Percentiles rank a stretch among this genome's conserved stretches.
These are phyloP conservation scores for Fusarium lyarnte DNA, from an alignment of 2,329 filamentous ascomycete genomes.

Conservation along the genomic window DNA sequence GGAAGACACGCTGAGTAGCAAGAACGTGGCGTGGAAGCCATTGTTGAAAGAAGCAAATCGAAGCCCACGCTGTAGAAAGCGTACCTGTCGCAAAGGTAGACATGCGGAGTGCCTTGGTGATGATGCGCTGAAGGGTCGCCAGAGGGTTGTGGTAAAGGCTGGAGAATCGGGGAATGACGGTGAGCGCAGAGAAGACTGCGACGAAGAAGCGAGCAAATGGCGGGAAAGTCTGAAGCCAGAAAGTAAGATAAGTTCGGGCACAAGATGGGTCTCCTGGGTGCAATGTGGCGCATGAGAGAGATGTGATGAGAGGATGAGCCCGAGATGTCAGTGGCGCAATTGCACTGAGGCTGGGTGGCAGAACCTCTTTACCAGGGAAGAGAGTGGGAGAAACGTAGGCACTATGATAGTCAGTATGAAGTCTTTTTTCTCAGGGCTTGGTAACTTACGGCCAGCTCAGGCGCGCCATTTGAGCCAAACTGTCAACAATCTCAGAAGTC, in stretches of 20 bases:
- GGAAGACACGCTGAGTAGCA: constrained; percentile 86
- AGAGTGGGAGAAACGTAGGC: constrained; percentile 86
- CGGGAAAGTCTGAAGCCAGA: constrained; percentile 87
- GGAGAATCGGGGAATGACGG: constrained; percentile 73
- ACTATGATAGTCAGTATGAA: constrained; percentile 51
- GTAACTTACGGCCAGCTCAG: constrained; percentile 81
- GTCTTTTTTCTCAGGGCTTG: no score
- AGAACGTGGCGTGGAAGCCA: constrained; percentile 79
- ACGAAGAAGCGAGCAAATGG: constrained; percentile 81
- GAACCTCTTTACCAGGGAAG: constrained; percentile 76
- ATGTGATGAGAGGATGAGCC: constrained; percentile 86
- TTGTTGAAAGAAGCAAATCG: constrained; percentile 87
- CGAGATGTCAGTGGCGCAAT: constrained; percentile 82
- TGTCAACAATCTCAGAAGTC: constrained; percentile 80
- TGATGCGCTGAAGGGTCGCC: constrained; percentile 70
- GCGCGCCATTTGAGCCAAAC: constrained; percentile 80
- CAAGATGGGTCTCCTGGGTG: constrained; percentile 92
- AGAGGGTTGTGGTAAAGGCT: constrained; percentile 75
- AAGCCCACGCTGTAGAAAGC: constrained; percentile 89
- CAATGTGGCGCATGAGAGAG: constrained; percentile 87
- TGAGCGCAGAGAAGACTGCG: constrained; percentile 74
- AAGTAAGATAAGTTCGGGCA: constrained; percentile 84
- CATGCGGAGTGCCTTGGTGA: constrained; percentile 76
- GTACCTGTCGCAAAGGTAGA: constrained; percentile 79
- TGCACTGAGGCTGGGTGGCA: constrained; percentile 71